phyloP scores from a whole-genome alignment of 805 yeast genomes.

The Metschnikowia bowlesiae region DNA sequence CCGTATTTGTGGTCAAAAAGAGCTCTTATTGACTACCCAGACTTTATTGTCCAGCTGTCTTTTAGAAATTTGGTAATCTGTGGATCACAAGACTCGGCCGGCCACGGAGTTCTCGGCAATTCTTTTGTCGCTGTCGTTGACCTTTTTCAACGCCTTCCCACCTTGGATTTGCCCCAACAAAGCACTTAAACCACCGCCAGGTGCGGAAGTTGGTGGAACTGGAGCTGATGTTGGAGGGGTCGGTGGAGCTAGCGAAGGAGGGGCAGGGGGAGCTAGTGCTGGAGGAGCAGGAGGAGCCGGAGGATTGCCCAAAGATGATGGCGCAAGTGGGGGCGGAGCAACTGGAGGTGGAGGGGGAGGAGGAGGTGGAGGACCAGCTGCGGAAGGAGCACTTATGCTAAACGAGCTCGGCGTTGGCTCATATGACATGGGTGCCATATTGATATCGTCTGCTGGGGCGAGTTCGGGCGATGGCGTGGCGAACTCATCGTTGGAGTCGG shows the following conservation, averaged over 20 bases:
- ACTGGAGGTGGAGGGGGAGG: neutral
- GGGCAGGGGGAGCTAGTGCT: neutral
- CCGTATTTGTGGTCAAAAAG: too few relatives aligned
- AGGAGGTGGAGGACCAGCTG: neutral
- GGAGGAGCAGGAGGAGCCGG: neutral
- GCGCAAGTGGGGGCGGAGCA: conserved; percentile 7
- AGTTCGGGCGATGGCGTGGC: conserved; percentile 17
- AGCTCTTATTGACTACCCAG: too few relatives aligned
- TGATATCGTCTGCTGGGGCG: conserved; percentile 1
- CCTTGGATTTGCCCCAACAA: conserved; percentile 54
- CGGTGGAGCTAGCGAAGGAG: conserved; percentile 5
- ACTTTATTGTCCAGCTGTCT: too few relatives aligned
- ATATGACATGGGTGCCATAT: conserved; percentile 15
- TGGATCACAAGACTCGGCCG: conserved; percentile 43
- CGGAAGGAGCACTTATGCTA: neutral
- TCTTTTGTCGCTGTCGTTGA: conserved; percentile 44
- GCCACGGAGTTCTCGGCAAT: conserved; percentile 44
- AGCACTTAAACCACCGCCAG: conserved; percentile 37
- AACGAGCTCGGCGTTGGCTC: conserved; percentile 10
- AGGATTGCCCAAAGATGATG: neutral
- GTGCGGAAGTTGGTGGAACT: neutral
- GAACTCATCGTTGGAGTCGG: conserved; percentile 15
- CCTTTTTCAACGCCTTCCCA: conserved; percentile 50
- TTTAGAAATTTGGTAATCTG: too few relatives aligned
- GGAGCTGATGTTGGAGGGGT: neutral